A percentile compares a stretch with the other conserved stretches of the same genome.
phyloP scores from a whole-genome alignment of 768 basidiomycete genomes.

The Pleurotus salmoneostramineus region DNA sequence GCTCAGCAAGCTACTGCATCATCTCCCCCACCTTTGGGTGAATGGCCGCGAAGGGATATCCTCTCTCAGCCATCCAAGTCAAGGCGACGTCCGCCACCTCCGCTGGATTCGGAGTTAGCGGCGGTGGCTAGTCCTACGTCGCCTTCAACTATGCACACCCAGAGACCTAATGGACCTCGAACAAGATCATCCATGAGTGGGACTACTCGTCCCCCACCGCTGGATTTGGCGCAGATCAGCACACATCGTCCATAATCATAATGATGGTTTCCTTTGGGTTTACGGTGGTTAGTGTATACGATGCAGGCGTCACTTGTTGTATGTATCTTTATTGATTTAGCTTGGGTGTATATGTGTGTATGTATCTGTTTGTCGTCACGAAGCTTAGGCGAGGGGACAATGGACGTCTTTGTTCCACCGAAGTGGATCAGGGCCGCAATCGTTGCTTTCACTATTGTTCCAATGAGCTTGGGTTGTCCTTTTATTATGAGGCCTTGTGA shows the following conservation, averaged over 20 bases:
- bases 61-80: slow-evolving; percentile 24
- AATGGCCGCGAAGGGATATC: slow-evolving; percentile 50
- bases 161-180: slow-evolving; percentile 34
- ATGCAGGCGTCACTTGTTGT: slow-evolving; percentile 7
- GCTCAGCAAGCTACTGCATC: slow-evolving; percentile 15
- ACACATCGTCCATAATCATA: slow-evolving; percentile 8
- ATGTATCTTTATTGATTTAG: slow-evolving; percentile 4
- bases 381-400: too few relatives aligned
- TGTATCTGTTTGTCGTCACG: too few relatives aligned
- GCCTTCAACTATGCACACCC: slow-evolving; percentile 16
- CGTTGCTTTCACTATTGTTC: too few relatives aligned
- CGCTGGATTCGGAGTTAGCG: slow-evolving; percentile 9
- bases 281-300: neutral
- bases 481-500: neutral
- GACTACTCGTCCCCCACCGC: slow-evolving; percentile 19
- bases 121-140: slow-evolving; percentile 14
- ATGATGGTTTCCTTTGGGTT: neutral
- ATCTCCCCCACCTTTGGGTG: slow-evolving; percentile 43
- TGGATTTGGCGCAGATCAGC: slow-evolving; percentile 23
- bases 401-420: too few relatives aligned
- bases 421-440: too few relatives aligned
- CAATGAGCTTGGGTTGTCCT: neutral
- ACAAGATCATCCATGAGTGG: slow-evolving; percentile 20
- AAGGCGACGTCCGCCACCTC: slow-evolving; percentile 18
- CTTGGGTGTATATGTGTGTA: neutral